Evolutionary conservation across 1,139 yeast genomes (phyloP), one percentile per base, ranked within the genome.

Genomic region (Zygoascus hellenicus): DNA sequence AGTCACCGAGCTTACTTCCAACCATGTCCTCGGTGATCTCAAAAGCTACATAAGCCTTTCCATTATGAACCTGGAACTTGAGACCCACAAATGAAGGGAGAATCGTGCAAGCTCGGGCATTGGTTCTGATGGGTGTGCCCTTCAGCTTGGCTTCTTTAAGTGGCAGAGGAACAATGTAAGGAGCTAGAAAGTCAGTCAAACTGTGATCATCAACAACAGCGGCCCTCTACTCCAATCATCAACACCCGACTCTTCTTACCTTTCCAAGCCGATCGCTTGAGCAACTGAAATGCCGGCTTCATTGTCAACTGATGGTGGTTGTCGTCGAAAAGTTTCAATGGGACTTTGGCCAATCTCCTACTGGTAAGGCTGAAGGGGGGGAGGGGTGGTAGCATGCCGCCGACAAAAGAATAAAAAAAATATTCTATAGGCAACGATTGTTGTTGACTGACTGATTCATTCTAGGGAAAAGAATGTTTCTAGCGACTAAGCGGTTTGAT

Each of bases 21-120:
- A 92, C 97, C 98, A 92, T 92, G 58, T 92, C 95, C 61, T 92
- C 97, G 9, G 85, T 80, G 31, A 92, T 78, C 57, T 83, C 90
- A 43, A 92, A 77, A 48, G 89, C 90, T 43, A 89, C 95, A 63
- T 90, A 92, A 56, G 89, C 95, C 66, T 84, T 86, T 34, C 98
- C 98, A 67, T 92, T 92, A 68, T 92, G 98, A 40, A 92, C 86
- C 68, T 92, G 96, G 67, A 92, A 92, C 61, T 81, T 84, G 51
- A 89, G 74, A 5, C 98, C 98, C 33, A 92, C 96, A 69, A 92
- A 90, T 64, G 87, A 95, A 17, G 98, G 98, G 47, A 92, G 72
- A 49, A 92, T 86, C 17, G 97, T 92, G 63, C 97, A 92, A 38
- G 94, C 75, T 64, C 98, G 78, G 42, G 97, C 97, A 60, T 89